Evolutionary conservation across 768 basidiomycete genomes (phyloP).

Genomic region (Amanita fuliginea): DNA sequence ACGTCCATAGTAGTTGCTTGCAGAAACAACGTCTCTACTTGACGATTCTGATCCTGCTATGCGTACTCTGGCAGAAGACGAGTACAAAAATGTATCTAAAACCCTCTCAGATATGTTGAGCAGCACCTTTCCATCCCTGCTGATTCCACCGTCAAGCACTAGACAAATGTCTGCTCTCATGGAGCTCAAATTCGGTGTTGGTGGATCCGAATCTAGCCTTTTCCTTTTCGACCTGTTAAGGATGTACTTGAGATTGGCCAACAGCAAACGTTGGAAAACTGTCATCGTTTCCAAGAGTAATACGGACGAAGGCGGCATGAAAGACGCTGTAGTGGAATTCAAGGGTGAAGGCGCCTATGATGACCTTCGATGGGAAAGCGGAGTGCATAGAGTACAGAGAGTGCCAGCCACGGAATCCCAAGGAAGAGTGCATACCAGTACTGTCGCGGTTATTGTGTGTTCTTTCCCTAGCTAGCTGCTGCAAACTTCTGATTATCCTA

Average conservation of each 20-base stretch:
- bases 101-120: slow-evolving; percentile 23
- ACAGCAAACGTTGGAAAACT: slow-evolving; percentile 47
- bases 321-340: slow-evolving; percentile 72
- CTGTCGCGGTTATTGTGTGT: slow-evolving; percentile 75
- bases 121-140: slow-evolving; percentile 52
- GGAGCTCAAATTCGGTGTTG: slow-evolving; percentile 89
- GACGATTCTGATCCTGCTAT: slow-evolving; percentile 67
- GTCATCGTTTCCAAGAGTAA: slow-evolving; percentile 48
- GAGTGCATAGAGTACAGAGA: slow-evolving; percentile 91
- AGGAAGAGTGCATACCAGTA: slow-evolving; percentile 88
- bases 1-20: slow-evolving; percentile 44
- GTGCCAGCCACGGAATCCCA: slow-evolving; percentile 85
- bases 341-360: slow-evolving; percentile 75
- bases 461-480: not conserved
- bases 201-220: slow-evolving; percentile 79
- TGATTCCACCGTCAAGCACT: slow-evolving; percentile 65
- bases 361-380: slow-evolving; percentile 78
- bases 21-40: slow-evolving; percentile 52
- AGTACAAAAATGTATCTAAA: slow-evolving; percentile 37
- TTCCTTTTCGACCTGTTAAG: slow-evolving; percentile 69
- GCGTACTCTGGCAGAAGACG: slow-evolving; percentile 62
- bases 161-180: slow-evolving; percentile 64
- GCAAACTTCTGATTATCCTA: slow-evolving; percentile 17
- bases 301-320: slow-evolving; percentile 52
- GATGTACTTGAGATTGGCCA: slow-evolving; percentile 71